Conservation (phyloP, 2,329 filamentous ascomycete genomes). For the Diaporthe sp. region DNA sequence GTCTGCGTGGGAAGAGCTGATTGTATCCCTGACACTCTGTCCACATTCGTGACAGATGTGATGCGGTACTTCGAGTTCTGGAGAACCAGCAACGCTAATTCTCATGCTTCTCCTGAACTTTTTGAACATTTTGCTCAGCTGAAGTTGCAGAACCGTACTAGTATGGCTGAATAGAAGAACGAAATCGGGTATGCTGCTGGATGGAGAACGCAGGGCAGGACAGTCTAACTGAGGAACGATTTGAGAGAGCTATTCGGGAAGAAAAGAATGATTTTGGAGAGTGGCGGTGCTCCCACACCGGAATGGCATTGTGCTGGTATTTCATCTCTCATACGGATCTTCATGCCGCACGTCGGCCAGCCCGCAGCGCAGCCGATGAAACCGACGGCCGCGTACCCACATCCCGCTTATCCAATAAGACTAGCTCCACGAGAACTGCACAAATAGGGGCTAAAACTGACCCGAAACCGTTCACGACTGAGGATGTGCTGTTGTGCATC, state of each 20-base stretch:
- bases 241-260: background rate
- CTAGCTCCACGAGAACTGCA: background rate
- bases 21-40: background rate
- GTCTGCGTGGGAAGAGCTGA: background rate
- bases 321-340: conserved; percentile 21
- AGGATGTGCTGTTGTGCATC: conserved; percentile 20
- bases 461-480: conserved; percentile 29
- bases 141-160: background rate
- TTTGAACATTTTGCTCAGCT: conserved; percentile 16
- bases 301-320: conserved; percentile 15
- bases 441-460: conserved; percentile 25
- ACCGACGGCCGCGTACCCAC: conserved; percentile 14
- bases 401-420: conserved; percentile 10
- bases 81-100: background rate
- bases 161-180: background rate
- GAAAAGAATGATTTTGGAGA: background rate
- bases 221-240: background rate
- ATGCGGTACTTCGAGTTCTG: background rate
- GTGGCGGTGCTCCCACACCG: background rate
- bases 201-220: background rate
- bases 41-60: conserved; percentile 30
- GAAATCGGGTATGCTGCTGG: background rate
- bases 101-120: conserved; percentile 23
- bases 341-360: conserved; percentile 5
- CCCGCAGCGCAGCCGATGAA: conserved; percentile 1